Conservation (phyloP, 306 rosid genomes). For the Bauhinia variegata region DNA sequence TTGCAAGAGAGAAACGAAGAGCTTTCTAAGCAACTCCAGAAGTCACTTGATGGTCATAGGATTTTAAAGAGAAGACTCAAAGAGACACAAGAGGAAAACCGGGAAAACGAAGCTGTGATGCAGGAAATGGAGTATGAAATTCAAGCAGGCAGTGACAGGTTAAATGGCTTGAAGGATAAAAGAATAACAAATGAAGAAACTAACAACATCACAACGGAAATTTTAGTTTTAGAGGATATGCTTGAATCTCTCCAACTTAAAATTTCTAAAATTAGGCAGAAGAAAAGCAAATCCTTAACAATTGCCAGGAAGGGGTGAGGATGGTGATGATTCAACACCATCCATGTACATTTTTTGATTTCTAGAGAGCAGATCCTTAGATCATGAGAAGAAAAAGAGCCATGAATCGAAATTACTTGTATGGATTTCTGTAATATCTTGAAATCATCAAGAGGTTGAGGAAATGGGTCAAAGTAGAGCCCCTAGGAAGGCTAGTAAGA, state of each 20-base stretch:
- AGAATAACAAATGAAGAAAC: conserved; percentile 27
- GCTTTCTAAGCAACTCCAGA: conserved; percentile 68
- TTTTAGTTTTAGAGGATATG: conserved; percentile 55
- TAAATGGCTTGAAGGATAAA: conserved; percentile 52
- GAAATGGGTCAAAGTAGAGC: too few species aligned
- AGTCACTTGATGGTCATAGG: conserved; percentile 67
- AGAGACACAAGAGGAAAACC: conserved; percentile 59
- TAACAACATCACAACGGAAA: conserved; percentile 40
- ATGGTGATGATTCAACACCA: too few species aligned
- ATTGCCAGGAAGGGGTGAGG: conserved; percentile 39
- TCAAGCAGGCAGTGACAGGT: conserved; percentile 53
- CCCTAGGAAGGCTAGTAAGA: too few species aligned
- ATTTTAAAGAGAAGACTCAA: conserved; percentile 61
- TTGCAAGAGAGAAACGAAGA: conserved; percentile 70
- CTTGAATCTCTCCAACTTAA: conserved; percentile 53
- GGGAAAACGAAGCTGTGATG: conserved; percentile 43
- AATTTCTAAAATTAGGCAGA: conserved; percentile 46
- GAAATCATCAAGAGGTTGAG: too few species aligned
- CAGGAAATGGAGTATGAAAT: conserved; percentile 65
- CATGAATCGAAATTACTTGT: too few species aligned
- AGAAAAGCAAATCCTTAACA: conserved; percentile 35
- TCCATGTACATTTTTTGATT: too few species aligned
- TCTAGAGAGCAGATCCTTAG: too few species aligned
- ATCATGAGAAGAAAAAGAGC: too few species aligned
- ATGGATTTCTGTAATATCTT: too few species aligned